Percentiles rank a stretch among this genome's conserved stretches.
These are phyloP conservation scores for Phaeotremella skinneri DNA, from an alignment of 768 basidiomycete genomes.

Conservation along the genomic window DNA sequence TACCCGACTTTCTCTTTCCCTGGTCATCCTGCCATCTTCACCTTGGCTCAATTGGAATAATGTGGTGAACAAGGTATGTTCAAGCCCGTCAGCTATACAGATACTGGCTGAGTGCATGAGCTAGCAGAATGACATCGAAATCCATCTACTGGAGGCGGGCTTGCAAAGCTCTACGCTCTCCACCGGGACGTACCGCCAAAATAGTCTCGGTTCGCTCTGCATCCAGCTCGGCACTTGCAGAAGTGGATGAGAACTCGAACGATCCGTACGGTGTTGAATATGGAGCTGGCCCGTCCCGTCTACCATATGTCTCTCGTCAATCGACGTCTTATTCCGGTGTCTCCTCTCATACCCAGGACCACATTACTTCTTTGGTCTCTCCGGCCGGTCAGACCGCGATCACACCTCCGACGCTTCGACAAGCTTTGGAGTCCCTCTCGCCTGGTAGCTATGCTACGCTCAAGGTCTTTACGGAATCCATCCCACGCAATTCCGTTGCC, in stretches of 20 bases:
- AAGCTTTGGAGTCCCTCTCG: not conserved
- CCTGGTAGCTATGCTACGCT: constrained; percentile 14
- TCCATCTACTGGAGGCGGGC: no score
- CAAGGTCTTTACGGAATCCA: not conserved
- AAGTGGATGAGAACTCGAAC: not conserved
- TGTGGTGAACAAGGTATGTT: no score
- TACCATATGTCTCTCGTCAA: not conserved
- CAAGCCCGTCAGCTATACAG: no score
- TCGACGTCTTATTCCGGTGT: not conserved
- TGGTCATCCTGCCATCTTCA: no score
- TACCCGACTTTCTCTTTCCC: no score
- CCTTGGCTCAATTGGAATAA: no score
- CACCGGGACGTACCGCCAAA: no score
- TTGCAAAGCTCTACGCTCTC: no score
- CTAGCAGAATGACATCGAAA: no score
- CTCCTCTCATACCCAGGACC: not conserved
- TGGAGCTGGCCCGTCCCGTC: constrained; percentile 28
- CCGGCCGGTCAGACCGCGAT: not conserved
- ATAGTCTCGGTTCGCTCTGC: not conserved
- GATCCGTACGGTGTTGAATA: constrained; percentile 26
- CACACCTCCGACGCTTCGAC: not conserved
- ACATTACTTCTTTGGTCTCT: not conserved
- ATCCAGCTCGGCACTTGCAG: not conserved
- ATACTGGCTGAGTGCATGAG: no score
- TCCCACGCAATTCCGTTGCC: not conserved